phyloP scores from a whole-genome alignment of 768 basidiomycete genomes.

The Amyloporia xantha region DNA sequence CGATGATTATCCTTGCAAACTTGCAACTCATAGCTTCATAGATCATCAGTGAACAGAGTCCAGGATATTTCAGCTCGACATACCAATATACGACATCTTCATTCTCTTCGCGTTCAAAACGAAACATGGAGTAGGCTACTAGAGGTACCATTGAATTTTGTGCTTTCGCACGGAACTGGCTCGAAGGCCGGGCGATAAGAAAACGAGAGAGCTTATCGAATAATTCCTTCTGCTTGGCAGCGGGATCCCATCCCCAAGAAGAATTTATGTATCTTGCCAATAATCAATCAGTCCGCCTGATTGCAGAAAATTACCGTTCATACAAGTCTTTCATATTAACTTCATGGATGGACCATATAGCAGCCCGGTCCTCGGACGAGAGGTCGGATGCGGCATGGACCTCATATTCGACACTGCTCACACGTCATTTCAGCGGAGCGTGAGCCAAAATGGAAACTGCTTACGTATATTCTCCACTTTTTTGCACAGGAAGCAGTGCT shows the following conservation, averaged over 20 bases:
- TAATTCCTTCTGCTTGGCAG: conserved; percentile 10
- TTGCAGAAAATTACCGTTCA: conserved; percentile 17
- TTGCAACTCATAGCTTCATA: conserved; percentile 71
- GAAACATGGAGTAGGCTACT: conserved; percentile 49
- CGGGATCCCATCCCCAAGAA: conserved; percentile 16
- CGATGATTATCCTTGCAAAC: conserved; percentile 39
- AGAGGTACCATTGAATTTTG: conserved; percentile 16
- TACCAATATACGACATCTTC: conserved; percentile 69
- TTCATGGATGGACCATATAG: conserved; percentile 48
- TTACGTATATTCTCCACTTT: too few species aligned
- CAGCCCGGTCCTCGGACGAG: conserved; percentile 27
- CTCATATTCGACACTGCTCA: background rate
- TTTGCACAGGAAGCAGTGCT: too few species aligned
- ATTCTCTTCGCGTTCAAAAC: conserved; percentile 64
- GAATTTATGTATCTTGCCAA: conserved; percentile 10
- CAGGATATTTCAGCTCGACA: background rate
- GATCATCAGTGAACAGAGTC: background rate
- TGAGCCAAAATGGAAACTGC: too few species aligned
- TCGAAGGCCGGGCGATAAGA: conserved; percentile 16
- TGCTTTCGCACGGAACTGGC: conserved; percentile 1
- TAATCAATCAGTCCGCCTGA: too few species aligned
- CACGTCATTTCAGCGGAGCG: too few species aligned
- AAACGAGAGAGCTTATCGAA: conserved; percentile 13
- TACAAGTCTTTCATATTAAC: conserved; percentile 51
- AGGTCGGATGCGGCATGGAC: conserved; percentile 25